Evolutionary conservation across 2,329 filamentous ascomycete genomes (phyloP), one percentile per base, ranked within the genome.

Genomic region (Neonectria faginata): DNA sequence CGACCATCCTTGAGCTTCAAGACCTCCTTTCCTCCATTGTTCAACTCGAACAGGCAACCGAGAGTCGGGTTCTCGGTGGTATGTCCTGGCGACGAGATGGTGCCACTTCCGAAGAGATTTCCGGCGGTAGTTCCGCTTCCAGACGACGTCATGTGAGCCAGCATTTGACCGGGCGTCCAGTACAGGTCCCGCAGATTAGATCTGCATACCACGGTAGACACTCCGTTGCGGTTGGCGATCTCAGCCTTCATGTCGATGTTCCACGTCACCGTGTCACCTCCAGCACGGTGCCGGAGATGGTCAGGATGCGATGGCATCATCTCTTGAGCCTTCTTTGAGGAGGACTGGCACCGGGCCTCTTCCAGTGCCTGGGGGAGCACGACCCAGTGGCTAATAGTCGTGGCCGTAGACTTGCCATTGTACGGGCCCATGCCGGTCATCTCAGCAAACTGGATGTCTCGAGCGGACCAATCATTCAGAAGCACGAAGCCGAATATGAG

Each of bases 391-490:
- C 48, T 52, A 9, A 52, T 33, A 4, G 48, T 52, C 6, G 48
- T 52, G 6, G 48, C 48, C 16, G 16, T 31, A 20, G 25, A 10
- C 27, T 52, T 52, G 31, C 27, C 48, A 22, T 52, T 52, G 16
- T 31, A 52, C 5, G 48, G 48, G 16, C 48, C 48, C 25, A 52
- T 31, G 8, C 27, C 27, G 14, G 31, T 36, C 25, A 31, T 31
- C 48, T 52, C 48, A 5, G 27, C 25, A 31, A 36, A 31, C 27
- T 52, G 48, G n/a, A 52, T 52, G 27, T 52, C 48, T 52, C 48
- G 48, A 18, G 48, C 48, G 16, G 48, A 52, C 48, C 48, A 52
- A 16, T 52, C 48, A 14, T 52, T 52, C 48, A 52, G 18, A 36
- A 52, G 48, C 5, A 52, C 48, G 27, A 31, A 52, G 27, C 48